Evolutionary conservation across 371 early-diverging fungal genomes (phyloP).

Genomic region (Mucor mucedo): DNA sequence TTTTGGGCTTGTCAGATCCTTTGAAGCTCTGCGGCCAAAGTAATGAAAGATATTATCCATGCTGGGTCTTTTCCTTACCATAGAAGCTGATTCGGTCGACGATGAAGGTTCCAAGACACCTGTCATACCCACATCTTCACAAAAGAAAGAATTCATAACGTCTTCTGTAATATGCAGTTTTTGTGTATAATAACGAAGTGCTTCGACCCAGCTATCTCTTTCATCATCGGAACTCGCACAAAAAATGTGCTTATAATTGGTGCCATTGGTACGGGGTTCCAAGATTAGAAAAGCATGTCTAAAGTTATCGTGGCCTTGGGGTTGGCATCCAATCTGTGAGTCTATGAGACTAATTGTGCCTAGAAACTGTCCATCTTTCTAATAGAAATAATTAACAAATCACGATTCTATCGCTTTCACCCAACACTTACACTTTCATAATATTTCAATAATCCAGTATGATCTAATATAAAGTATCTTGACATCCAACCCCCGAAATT

Average conservation of each 20-base stretch:
- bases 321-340: conserved; percentile 62
- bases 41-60: conserved; percentile 9
- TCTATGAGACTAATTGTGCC: conserved; percentile 58
- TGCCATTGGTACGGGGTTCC: conserved; percentile 69
- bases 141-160: conserved; percentile 8
- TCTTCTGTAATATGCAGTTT: background rate
- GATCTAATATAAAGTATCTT: conserved; percentile 71
- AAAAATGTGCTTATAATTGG: conserved; percentile 73
- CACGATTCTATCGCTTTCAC: no score
- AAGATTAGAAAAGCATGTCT: conserved; percentile 80
- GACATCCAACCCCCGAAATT: conserved; percentile 87
- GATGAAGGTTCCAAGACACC: conserved; percentile 18
- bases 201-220: conserved; percentile 82
- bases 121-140: background rate
- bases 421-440: conserved; percentile 58
- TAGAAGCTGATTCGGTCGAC: conserved; percentile 5
- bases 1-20: background rate
- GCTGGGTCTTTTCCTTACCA: conserved; percentile 8
- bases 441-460: conserved; percentile 63
- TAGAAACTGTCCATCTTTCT: conserved; percentile 61
- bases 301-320: conserved; percentile 44
- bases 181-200: conserved; percentile 6
- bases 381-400: background rate
- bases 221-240: conserved; percentile 88
- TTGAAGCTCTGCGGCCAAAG: conserved; percentile 5